Evolutionary conservation across 352 stramenopile species (phyloP).

Genomic region (Pythium chondricola): DNA sequence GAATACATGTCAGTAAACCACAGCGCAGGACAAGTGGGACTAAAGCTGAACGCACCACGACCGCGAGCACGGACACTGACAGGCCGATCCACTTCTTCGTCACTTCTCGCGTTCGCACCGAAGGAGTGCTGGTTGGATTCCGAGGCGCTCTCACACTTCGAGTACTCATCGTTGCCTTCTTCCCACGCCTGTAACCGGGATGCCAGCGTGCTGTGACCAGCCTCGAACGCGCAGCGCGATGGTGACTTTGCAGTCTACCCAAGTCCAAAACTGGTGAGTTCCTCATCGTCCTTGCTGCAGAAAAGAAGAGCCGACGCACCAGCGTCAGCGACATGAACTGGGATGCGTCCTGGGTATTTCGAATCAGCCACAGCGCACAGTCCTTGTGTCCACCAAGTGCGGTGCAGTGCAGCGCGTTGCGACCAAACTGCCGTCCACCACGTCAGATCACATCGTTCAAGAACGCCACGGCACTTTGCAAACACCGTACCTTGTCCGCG

Average conservation of each 20-base stretch:
- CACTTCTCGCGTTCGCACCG: constrained; percentile 27
- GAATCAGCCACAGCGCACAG: constrained; percentile 78
- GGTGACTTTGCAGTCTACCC: constrained; percentile 42
- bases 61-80: too few species aligned
- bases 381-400: constrained; percentile 78
- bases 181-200: constrained; percentile 77
- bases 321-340: constrained; percentile 69
- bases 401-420: constrained; percentile 77
- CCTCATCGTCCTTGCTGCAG: too few species aligned
- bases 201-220: constrained; percentile 69
- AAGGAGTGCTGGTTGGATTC: not conserved
- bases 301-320: too few species aligned
- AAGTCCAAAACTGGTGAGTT: not conserved
- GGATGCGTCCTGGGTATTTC: constrained; percentile 54
- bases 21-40: too few species aligned
- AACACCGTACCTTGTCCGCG: constrained; percentile 52
- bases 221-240: constrained; percentile 82
- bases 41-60: too few species aligned
- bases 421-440: constrained; percentile 52
- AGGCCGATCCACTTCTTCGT: constrained; percentile 49
- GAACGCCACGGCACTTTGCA: not conserved
- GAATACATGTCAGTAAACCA: too few species aligned
- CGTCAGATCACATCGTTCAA: not conserved
- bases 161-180: constrained; percentile 86
- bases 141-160: constrained; percentile 39